Evolutionary conservation across 176 grass and related monocot genomes (phyloP), one percentile per base, ranked within the genome.

Genomic region (Typha latifolia): DNA sequence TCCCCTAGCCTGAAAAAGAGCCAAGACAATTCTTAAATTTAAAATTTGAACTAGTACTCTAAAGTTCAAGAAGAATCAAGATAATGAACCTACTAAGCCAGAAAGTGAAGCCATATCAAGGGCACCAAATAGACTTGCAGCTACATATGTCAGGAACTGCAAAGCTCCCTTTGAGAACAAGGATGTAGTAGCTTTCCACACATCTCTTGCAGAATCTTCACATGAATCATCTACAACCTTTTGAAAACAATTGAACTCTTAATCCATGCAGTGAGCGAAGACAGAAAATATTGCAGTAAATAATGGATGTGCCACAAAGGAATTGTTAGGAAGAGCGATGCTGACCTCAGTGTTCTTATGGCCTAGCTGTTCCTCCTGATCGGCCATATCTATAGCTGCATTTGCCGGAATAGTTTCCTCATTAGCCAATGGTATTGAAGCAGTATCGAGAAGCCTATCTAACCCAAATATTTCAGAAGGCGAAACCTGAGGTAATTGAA

Each of bases 401-500:
- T 72, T 59, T 67, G 61, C n/a, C 18, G 68, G 61, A 66, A 64
- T 73, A 63, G 71, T 50, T 27, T 80, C 88, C 61, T 79, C 80
- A 51, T 49, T 72, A 52, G 74, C 47, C 20, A 68, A 72, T 66
- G 55, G 85, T 47, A 79, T 47, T 14, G 66, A 77, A 66, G 72
- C 52, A 63, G 67, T 71, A 68, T 91, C 80, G 52, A 89, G 80
- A 77, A 91, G 51, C 32, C 61, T 86, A 59, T 96, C 88, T 65
- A 91, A 51, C 62, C 85, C 88, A 75, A 81, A 79, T 80, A 96
- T 89, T 89, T 96, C 93, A 66, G 77, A 79, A 86, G 79, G 83
- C 11, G 76, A 78, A 67, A 86, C 88, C 93, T 96, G 74, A 59
- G 73, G 74, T 71, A 61, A 69, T 67, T 80, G n/a, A 56, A 47